Conservation (phyloP, 176 grass and related monocot genomes). For the Carex myosuroides region DNA sequence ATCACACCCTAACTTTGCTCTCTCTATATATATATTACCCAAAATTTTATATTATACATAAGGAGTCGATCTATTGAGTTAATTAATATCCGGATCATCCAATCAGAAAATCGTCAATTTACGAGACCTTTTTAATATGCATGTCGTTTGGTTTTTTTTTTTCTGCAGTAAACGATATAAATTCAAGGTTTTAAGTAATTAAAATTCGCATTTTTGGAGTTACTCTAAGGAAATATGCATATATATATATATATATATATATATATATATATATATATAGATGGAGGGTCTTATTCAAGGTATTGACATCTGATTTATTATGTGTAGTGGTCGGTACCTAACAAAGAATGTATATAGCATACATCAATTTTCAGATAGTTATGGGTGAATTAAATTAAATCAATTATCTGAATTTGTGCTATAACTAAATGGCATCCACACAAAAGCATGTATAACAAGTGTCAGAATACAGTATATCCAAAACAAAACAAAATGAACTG, state of each 20-base stretch:
- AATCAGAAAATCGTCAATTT: too few relatives aligned
- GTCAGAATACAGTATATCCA: conserved; percentile 1
- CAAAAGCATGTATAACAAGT: not conserved
- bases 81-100: too few relatives aligned
- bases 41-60: too few relatives aligned
- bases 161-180: too few relatives aligned
- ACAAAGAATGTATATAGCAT: not conserved
- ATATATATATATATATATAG: not conserved
- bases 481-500: not conserved
- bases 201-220: not conserved
- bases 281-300: not conserved
- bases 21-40: too few relatives aligned
- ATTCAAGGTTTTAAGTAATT: too few relatives aligned
- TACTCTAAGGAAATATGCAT: not conserved
- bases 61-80: too few relatives aligned
- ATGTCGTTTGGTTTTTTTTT: too few relatives aligned
- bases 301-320: not conserved
- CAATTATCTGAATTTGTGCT: not conserved
- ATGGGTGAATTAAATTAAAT: not conserved
- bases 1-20: too few relatives aligned
- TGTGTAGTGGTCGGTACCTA: not conserved
- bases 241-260: not conserved
- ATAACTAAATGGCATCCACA: not conserved
- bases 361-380: not conserved
- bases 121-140: too few relatives aligned